Percentiles rank a stretch among this genome's conserved stretches.
Evolutionary conservation across 2,329 filamentous ascomycete species (phyloP).

Genomic region (Exophiala lecanii-corni): DNA sequence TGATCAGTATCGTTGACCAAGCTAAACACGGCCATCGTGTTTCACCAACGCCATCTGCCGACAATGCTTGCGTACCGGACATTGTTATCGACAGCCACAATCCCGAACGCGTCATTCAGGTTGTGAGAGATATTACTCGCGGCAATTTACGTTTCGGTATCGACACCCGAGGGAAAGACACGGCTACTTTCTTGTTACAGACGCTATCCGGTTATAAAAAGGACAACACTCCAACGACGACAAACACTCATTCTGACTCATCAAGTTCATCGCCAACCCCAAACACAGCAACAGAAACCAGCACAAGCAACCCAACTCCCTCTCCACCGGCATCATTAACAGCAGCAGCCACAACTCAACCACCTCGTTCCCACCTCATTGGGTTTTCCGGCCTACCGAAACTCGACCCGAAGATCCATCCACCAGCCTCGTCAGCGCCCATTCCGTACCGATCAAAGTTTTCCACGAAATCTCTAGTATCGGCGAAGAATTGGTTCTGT

Average conservation of each 20-base stretch:
- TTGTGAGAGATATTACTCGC: constrained; percentile 57
- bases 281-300: constrained; percentile 15
- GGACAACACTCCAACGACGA: neutral
- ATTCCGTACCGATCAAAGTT: constrained; percentile 69
- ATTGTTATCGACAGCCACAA: constrained; percentile 66
- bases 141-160: constrained; percentile 60
- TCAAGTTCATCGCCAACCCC: no score
- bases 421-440: constrained; percentile 44
- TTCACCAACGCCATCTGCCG: constrained; percentile 3
- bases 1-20: constrained; percentile 63
- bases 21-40: constrained; percentile 54
- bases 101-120: constrained; percentile 58
- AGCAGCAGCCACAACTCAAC: neutral
- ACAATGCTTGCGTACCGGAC: constrained; percentile 43
- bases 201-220: constrained; percentile 36
- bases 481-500: constrained; percentile 58
- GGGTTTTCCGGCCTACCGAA: constrained; percentile 66
- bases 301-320: neutral
- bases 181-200: constrained; percentile 54
- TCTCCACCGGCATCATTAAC: neutral
- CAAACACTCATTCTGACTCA: no score
- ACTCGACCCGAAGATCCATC: constrained; percentile 30
- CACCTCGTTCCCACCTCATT: constrained; percentile 53
- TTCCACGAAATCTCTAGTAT: constrained; percentile 65
- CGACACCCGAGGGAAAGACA: constrained; percentile 63